Evolutionary conservation across 139 green algal genomes (phyloP).

Genomic region (Chlorella vulgaris): DNA sequence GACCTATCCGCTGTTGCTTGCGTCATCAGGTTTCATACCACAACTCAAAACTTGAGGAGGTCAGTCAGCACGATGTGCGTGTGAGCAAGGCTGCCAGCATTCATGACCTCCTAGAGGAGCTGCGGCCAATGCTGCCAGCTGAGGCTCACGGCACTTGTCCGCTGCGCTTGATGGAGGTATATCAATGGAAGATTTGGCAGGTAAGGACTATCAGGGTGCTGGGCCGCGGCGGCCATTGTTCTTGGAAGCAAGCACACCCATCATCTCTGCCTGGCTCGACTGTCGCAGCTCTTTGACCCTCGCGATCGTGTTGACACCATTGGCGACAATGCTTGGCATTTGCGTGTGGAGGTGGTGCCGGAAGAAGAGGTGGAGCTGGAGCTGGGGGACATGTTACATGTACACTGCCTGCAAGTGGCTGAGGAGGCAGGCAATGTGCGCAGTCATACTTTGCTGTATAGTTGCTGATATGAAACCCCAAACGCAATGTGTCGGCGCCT

Average conservation of each 20-base stretch:
- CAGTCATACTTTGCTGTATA: not conserved
- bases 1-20: too few relatives aligned
- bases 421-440: slow-evolving; percentile 32
- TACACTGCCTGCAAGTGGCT: slow-evolving; percentile 43
- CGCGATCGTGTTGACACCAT: slow-evolving; percentile 59
- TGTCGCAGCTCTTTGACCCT: slow-evolving; percentile 57
- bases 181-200: slow-evolving; percentile 36
- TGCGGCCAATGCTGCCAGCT: slow-evolving; percentile 56
- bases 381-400: slow-evolving; percentile 8
- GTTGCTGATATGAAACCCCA: not conserved
- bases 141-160: slow-evolving; percentile 9
- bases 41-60: slow-evolving; percentile 77
- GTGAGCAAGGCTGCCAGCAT: slow-evolving; percentile 68
- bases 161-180: slow-evolving; percentile 90
- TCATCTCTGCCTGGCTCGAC: too few relatives aligned
- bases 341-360: slow-evolving; percentile 73
- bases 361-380: slow-evolving; percentile 64
- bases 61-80: slow-evolving; percentile 73
- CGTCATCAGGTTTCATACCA: slow-evolving; percentile 71
- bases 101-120: slow-evolving; percentile 70
- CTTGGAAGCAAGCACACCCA: too few relatives aligned
- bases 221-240: too few relatives aligned
- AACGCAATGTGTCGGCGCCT: too few relatives aligned
- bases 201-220: not conserved
- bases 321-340: slow-evolving; percentile 72